Conservation (phyloP, 2,329 filamentous ascomycete species). For the Pyricularia sp. region DNA sequence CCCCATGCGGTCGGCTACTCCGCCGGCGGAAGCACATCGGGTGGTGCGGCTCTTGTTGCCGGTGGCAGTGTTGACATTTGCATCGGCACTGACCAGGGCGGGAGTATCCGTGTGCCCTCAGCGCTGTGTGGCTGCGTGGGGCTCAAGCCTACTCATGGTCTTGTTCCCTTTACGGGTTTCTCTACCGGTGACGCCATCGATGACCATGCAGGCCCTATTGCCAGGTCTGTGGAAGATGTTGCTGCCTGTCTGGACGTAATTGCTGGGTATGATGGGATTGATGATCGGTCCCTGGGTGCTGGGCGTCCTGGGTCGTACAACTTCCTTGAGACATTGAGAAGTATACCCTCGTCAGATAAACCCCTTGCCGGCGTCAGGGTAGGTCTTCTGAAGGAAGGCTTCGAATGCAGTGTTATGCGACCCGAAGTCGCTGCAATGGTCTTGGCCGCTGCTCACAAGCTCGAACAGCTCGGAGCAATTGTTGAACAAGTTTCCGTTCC, state of each 20-base stretch:
- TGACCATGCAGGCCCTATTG: slow-evolving; percentile 38
- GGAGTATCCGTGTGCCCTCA: slow-evolving; percentile 34
- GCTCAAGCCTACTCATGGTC: slow-evolving; percentile 40
- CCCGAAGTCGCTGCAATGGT: slow-evolving; percentile 30
- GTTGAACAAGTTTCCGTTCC: slow-evolving; percentile 42
- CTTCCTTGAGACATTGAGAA: slow-evolving; percentile 14
- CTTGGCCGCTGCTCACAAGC: slow-evolving; percentile 26
- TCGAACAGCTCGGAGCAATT: slow-evolving; percentile 35
- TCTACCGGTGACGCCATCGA: slow-evolving; percentile 37
- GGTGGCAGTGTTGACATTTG: slow-evolving; percentile 32
- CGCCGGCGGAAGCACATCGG: slow-evolving; percentile 38
- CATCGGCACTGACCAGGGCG: slow-evolving; percentile 38
- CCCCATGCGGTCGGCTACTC: slow-evolving; percentile 34
- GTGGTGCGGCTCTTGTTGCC: slow-evolving; percentile 34
- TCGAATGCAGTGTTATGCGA: slow-evolving; percentile 26
- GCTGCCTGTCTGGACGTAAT: slow-evolving; percentile 34
- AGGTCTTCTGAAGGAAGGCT: slow-evolving; percentile 35
- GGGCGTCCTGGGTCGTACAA: slow-evolving; percentile 18
- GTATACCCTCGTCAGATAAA: slow-evolving; percentile 12
- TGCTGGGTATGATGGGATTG: slow-evolving; percentile 37
- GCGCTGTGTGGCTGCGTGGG: slow-evolving; percentile 30
- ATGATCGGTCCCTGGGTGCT: slow-evolving; percentile 30
- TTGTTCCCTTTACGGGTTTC: slow-evolving; percentile 42
- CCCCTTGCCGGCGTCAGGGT: slow-evolving; percentile 22
- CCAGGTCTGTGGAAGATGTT: slow-evolving; percentile 27